Evolutionary conservation across 768 basidiomycete species (phyloP).

Genomic region (Strobilomyces confusus): DNA sequence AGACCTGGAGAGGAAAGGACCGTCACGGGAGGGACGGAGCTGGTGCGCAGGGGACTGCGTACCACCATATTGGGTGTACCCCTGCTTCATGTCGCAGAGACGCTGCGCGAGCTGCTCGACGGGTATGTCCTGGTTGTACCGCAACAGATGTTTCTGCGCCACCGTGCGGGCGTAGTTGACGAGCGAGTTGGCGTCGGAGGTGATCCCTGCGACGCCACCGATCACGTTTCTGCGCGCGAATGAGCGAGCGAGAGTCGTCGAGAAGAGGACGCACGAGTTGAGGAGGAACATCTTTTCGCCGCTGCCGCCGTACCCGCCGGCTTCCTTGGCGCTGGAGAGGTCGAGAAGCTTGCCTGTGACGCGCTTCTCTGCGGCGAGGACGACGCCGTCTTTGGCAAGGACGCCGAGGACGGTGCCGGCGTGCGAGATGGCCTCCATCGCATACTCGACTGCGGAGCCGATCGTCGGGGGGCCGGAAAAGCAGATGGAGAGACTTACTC

Average conservation of each 20-base stretch:
- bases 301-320: slow-evolving; percentile 83
- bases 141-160: slow-evolving; percentile 83
- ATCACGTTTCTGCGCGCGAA: slow-evolving; percentile 74
- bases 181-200: slow-evolving; percentile 96
- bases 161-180: slow-evolving; percentile 91
- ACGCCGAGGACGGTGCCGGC: slow-evolving; percentile 93
- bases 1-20: slow-evolving; percentile 49
- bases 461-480: not conserved
- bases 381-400: slow-evolving; percentile 85
- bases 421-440: slow-evolving; percentile 98
- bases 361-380: slow-evolving; percentile 94
- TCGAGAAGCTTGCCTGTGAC: slow-evolving; percentile 97
- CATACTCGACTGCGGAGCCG: slow-evolving; percentile 82
- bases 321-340: slow-evolving; percentile 78
- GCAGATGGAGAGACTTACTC: slow-evolving; percentile 51
- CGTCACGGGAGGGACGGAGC: not conserved
- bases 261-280: slow-evolving; percentile 62
- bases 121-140: slow-evolving; percentile 96
- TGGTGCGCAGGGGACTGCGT: slow-evolving; percentile 13
- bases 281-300: slow-evolving; percentile 98
- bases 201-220: slow-evolving; percentile 91
- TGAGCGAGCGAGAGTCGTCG: not conserved
- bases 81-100: slow-evolving; percentile 96
- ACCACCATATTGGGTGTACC: slow-evolving; percentile 97
- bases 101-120: slow-evolving; percentile 93